Conservation (phyloP, 345 rosid species). For the Sapria himalayana region DNA sequence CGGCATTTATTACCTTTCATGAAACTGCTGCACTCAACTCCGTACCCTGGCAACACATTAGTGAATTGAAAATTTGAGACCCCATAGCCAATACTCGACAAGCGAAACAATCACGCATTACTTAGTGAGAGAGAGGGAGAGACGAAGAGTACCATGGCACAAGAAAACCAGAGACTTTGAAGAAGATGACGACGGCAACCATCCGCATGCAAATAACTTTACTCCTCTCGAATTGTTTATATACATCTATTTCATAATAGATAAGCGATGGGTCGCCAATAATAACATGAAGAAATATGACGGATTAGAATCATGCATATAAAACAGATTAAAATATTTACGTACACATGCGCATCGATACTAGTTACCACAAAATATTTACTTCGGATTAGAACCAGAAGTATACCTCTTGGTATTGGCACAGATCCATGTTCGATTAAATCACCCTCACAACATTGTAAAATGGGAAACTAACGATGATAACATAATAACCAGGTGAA, state of each 20-base stretch:
- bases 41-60: constrained; percentile 56
- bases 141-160: constrained; percentile 46
- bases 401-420: too few species aligned
- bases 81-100: constrained; percentile 6
- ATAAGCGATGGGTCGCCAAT: too few species aligned
- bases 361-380: too few species aligned
- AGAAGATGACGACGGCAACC: constrained; percentile 49
- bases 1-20: constrained; percentile 62
- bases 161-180: constrained; percentile 76
- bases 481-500: too few species aligned
- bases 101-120: background rate
- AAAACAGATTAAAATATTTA: too few species aligned
- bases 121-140: background rate
- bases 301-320: too few species aligned
- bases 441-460: too few species aligned
- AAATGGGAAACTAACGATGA: too few species aligned
- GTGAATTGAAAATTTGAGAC: constrained; percentile 9
- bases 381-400: too few species aligned
- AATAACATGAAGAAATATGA: too few species aligned
- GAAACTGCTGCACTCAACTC: constrained; percentile 86
- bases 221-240: constrained; percentile 58
- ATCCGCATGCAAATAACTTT: constrained; percentile 60
- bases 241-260: constrained; percentile 50
- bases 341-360: too few species aligned
- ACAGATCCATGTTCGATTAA: too few species aligned